Conservation (phyloP, 2,329 filamentous ascomycete genomes). For the Clonostachys rhizophaga region DNA sequence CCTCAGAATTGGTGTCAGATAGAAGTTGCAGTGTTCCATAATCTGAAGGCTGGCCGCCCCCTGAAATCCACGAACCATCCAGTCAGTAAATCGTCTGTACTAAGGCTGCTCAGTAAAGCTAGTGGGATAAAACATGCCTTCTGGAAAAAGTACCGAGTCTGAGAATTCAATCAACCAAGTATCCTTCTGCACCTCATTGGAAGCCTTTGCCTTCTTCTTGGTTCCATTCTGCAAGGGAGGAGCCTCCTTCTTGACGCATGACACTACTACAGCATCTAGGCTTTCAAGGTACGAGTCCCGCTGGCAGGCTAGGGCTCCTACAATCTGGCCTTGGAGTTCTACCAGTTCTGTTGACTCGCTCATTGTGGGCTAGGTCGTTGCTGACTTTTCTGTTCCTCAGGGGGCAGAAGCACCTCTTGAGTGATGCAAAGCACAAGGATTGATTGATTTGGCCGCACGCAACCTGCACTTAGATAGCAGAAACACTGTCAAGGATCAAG, state of each 20-base stretch:
- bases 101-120: neutral
- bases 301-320: conserved; percentile 20
- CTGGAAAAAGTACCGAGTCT: conserved; percentile 21
- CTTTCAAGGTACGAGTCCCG: conserved; percentile 14
- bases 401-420: too few relatives aligned
- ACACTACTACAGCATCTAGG: conserved; percentile 15
- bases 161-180: conserved; percentile 20
- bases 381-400: too few relatives aligned
- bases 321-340: conserved; percentile 2
- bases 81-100: neutral
- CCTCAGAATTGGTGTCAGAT: conserved; percentile 1
- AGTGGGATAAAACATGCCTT: conserved; percentile 8
- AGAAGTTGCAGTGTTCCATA: conserved; percentile 13
- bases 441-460: too few relatives aligned
- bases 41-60: conserved; percentile 22
- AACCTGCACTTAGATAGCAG: too few relatives aligned
- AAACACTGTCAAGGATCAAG: too few relatives aligned
- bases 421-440: too few relatives aligned
- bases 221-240: conserved; percentile 4
- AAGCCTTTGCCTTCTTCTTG: conserved; percentile 9
- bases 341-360: too few relatives aligned
- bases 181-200: conserved; percentile 3
- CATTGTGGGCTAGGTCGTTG: too few relatives aligned
- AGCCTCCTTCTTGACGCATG: conserved; percentile 13
- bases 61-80: conserved; percentile 4